Evolutionary conservation across 2,329 filamentous ascomycete genomes (phyloP).

Genomic region (Verticillium albo-atrum): DNA sequence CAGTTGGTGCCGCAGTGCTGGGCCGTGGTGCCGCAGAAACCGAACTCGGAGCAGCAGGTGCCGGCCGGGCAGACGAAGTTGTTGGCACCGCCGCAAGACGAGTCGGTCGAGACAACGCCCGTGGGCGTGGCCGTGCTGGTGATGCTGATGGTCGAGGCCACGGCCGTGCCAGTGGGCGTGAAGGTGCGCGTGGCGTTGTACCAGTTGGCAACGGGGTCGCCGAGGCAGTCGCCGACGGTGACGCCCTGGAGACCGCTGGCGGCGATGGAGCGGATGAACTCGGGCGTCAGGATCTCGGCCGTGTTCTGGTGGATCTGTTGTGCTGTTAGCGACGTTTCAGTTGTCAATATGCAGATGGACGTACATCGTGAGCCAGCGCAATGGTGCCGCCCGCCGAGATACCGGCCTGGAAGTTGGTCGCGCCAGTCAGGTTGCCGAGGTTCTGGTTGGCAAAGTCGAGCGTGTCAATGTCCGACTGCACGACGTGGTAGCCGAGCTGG

Average conservation of each 20-base stretch:
- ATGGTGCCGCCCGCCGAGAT: slow-evolving; percentile 33
- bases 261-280: background rate
- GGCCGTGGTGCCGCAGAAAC: slow-evolving; percentile 13
- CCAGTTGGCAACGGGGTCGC: slow-evolving; percentile 8
- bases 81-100: slow-evolving; percentile 9
- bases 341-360: slow-evolving; percentile 24
- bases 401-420: slow-evolving; percentile 26
- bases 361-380: slow-evolving; percentile 48
- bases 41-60: slow-evolving; percentile 14
- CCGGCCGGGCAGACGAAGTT: slow-evolving; percentile 10
- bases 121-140: slow-evolving; percentile 13
- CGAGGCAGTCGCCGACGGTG: slow-evolving; percentile 8
- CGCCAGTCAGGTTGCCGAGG: slow-evolving; percentile 39
- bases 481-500: slow-evolving; percentile 47
- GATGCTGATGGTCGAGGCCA: slow-evolving; percentile 7
- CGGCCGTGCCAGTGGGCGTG: slow-evolving; percentile 10
- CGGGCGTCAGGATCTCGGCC: slow-evolving; percentile 3
- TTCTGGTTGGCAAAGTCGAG: slow-evolving; percentile 50
- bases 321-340: slow-evolving; percentile 22
- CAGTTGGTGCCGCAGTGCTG: slow-evolving; percentile 14
- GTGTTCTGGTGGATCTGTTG: slow-evolving; percentile 10
- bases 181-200: slow-evolving; percentile 11
- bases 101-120: slow-evolving; percentile 8
- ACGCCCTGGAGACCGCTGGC: background rate
- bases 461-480: slow-evolving; percentile 54